phyloP scores from a whole-genome alignment of 2,329 filamentous ascomycete species.

The Nemania abortiva region DNA sequence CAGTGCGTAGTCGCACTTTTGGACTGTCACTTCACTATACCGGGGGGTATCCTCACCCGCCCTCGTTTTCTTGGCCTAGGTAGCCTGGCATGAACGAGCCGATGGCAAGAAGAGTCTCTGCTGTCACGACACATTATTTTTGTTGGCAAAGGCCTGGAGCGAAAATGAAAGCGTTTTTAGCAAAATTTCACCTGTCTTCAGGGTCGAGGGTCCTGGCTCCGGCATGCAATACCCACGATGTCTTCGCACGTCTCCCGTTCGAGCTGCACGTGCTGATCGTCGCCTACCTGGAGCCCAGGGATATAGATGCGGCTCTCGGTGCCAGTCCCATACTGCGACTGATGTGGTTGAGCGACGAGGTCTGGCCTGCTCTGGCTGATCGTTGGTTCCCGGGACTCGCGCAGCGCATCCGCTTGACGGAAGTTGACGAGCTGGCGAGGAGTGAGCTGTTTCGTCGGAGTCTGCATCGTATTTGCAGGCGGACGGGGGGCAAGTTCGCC shows the following conservation, averaged over 20 bases:
- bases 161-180: conserved; percentile 36
- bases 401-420: conserved; percentile 42
- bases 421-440: conserved; percentile 26
- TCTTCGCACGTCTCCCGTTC: conserved; percentile 48
- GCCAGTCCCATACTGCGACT: conserved; percentile 43
- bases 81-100: background rate
- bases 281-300: conserved; percentile 43
- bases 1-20: background rate
- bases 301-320: conserved; percentile 43
- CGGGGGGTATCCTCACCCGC: background rate
- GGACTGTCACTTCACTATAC: background rate
- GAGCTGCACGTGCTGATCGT: conserved; percentile 49
- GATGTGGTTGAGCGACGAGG: conserved; percentile 49
- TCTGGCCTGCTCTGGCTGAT: conserved; percentile 48
- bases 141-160: background rate
- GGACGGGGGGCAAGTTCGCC: conserved; percentile 45
- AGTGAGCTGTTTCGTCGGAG: conserved; percentile 44
- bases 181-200: conserved; percentile 33
- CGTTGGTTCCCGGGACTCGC: conserved; percentile 48
- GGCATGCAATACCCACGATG: conserved; percentile 34
- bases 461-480: conserved; percentile 42
- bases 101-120: background rate
- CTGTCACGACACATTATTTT: background rate
- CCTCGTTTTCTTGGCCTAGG: background rate
- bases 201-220: conserved; percentile 15